These are phyloP conservation scores for Oryza nivara DNA, from an alignment of 176 grass and related monocot genomes.

Conservation along the genomic window DNA sequence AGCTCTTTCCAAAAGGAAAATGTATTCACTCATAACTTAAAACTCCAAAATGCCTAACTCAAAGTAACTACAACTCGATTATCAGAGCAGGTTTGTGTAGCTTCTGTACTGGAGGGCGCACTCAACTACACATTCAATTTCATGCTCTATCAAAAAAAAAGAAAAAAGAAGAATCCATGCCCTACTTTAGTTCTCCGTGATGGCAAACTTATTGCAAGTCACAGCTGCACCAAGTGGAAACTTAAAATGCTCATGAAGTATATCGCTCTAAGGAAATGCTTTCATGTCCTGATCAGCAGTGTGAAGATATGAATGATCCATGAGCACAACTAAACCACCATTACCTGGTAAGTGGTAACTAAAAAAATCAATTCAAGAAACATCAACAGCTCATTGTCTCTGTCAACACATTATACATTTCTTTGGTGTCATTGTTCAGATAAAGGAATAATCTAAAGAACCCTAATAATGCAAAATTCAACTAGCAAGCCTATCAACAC, in stretches of 20 bases:
- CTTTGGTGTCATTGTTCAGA: constrained; percentile 4
- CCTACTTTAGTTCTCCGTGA: neutral
- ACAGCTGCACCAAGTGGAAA: neutral
- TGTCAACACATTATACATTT: constrained; percentile 14
- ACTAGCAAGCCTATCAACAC: neutral
- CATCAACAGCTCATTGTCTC: neutral
- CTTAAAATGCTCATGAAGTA: constrained; percentile 17
- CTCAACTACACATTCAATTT: constrained; percentile 13
- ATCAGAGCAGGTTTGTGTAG: constrained; percentile 11
- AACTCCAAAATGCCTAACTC: neutral
- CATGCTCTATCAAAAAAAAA: constrained; percentile 24
- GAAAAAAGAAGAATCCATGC: neutral
- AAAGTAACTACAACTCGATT: constrained; percentile 28
- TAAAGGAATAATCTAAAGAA: constrained; percentile 14
- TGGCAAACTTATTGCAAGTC: constrained; percentile 8
- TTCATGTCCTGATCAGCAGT: neutral
- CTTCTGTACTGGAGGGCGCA: neutral
- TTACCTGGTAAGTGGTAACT: neutral
- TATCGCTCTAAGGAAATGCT: constrained; percentile 8
- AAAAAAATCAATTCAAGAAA: neutral
- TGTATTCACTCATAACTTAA: neutral
- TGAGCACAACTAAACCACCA: constrained; percentile 9
- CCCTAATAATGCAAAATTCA: neutral
- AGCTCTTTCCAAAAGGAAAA: constrained; percentile 12
- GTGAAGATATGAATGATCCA: constrained; percentile 12